Conservation (phyloP, 2,329 filamentous ascomycete genomes). For the Dissoconium aciculare region DNA sequence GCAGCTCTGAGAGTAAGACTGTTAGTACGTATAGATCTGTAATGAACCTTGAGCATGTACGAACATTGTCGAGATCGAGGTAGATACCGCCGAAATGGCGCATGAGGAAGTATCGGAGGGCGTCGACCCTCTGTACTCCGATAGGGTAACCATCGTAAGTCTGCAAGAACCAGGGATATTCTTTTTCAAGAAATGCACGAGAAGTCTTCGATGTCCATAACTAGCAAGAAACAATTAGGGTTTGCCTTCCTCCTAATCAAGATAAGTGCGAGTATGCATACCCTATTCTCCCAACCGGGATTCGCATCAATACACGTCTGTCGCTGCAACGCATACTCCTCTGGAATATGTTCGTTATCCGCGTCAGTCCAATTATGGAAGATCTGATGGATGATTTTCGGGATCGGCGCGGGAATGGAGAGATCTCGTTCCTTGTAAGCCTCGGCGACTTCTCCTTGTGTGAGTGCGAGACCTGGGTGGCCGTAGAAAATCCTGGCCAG, state of each 20-base stretch:
- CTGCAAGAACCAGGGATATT: constrained; percentile 22
- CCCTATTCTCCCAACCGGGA: constrained; percentile 3
- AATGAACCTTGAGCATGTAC: too few species aligned
- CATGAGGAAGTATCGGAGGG: constrained; percentile 60
- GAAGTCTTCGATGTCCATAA: constrained; percentile 9
- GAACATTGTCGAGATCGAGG: constrained; percentile 53
- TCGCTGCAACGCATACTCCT: not conserved
- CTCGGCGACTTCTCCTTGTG: constrained; percentile 2
- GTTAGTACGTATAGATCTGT: too few species aligned
- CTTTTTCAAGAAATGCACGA: constrained; percentile 7
- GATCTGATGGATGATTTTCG: constrained; percentile 5
- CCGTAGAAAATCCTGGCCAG: constrained; percentile 3
- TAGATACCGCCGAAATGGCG: constrained; percentile 63
- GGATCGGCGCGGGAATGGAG: not conserved
- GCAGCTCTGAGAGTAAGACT: constrained; percentile 2
- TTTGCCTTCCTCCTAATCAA: too few species aligned
- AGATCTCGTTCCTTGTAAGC: not conserved
- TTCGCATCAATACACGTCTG: constrained; percentile 5
- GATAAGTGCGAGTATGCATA: constrained; percentile 1
- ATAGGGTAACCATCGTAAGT: constrained; percentile 59
- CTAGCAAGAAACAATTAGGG: not conserved
- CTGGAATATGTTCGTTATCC: constrained; percentile 1
- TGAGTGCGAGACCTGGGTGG: constrained; percentile 3
- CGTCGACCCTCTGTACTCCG: constrained; percentile 61
- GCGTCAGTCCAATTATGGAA: constrained; percentile 7